A percentile compares a stretch with the other conserved stretches of the same genome.
Evolutionary conservation across 257 asterid species (phyloP).

Genomic region (Primulina eburnea): DNA sequence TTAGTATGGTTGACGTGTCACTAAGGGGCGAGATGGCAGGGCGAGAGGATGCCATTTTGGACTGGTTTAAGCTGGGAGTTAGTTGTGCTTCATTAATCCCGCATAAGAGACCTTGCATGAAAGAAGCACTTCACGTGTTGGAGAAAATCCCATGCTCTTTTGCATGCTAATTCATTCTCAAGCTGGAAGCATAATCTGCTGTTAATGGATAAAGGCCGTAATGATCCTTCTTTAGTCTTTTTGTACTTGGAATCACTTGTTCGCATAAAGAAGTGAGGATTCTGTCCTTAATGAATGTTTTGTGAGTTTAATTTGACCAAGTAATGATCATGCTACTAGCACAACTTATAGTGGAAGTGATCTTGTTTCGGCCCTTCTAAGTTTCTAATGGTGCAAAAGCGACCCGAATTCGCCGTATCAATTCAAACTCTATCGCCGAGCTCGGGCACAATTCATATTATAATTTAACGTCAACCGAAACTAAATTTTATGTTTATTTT

Average conservation of each 20-base stretch:
- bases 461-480: too few species aligned
- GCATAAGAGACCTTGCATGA: slow-evolving; percentile 85
- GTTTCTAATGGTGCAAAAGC: too few species aligned
- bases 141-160: slow-evolving; percentile 48
- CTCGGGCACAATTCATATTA: too few species aligned
- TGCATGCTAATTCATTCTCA: slow-evolving; percentile 33
- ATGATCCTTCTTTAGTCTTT: slow-evolving; percentile 33
- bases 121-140: slow-evolving; percentile 65
- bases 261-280: background rate
- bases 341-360: too few species aligned
- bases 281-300: background rate
- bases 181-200: slow-evolving; percentile 22
- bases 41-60: slow-evolving; percentile 57
- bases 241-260: slow-evolving; percentile 43
- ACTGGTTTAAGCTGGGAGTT: slow-evolving; percentile 78
- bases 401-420: too few species aligned
- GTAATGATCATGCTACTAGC: background rate
- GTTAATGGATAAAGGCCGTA: slow-evolving; percentile 27
- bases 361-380: too few species aligned
- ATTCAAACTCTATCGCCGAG: too few species aligned
- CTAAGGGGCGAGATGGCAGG: slow-evolving; percentile 60
- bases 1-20: slow-evolving; percentile 67
- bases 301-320: background rate
- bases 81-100: slow-evolving; percentile 84
- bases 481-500: too few species aligned